Base-by-base conservation (phyloP, 768 basidiomycete genomes). In the Agaricus sinodeliciosus region DNA sequence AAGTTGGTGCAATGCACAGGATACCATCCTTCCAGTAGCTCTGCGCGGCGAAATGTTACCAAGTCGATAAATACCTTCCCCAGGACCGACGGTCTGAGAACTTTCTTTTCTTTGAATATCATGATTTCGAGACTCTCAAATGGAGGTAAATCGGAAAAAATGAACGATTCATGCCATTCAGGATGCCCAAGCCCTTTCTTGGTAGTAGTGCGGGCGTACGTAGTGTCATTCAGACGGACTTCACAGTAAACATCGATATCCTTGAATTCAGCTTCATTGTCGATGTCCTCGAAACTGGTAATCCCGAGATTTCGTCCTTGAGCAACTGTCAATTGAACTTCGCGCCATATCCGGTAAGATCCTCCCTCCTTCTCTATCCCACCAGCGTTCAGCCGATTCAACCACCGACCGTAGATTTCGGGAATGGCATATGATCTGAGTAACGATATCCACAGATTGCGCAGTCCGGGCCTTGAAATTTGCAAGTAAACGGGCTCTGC, bases 301-400 rank as follows among this genome's bases (percentile, higher is more conserved):
- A 72, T 73, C 44, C 87, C 86, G 28, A 94, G 71, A 60, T 84
- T 83, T 37, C 89, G 81, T 11, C 82, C 90, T 67, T 89, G 85
- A 36, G 85, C 72, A 50, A 90, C 73, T 27, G 79, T 78, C 22
- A 93, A 70, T 57, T 88, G 81, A 19, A 93, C 75, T 64, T 88
- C 86, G 47, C 92, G 77, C 87, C 88, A 93, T 80, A 93, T 87
- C 50, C 91, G 83, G 67, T 89, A 91, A 9, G 87, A 79, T 6
- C 90, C 90, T 40, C 85, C 87, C 55, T 84, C 83, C 47, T 67
- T 61, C 18, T 79, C 73, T 42, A 25, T 36, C 12, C 35, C 44
- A 8, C 46, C 15, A 25, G 52, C 25, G 4, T 15, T 47, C 8
- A 39, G 39, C 15, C 45, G 45, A 36, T 72, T 71, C 58, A 75